Base-by-base conservation (phyloP, 2,329 filamentous ascomycete genomes). In the Talaromyces sp. region DNA sequence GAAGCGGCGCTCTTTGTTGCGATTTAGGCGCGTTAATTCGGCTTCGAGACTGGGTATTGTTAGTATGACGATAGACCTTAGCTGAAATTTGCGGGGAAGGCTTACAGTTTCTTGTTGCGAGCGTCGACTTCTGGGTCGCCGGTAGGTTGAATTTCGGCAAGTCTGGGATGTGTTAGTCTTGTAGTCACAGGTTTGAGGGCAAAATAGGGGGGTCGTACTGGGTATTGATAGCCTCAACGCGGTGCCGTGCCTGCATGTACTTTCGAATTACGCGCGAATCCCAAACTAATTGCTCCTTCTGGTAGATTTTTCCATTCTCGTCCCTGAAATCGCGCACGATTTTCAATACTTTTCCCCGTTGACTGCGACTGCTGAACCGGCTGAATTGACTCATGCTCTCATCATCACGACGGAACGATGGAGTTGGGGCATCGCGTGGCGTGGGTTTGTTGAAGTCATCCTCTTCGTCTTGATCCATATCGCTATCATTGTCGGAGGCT, bases 1-100 rank as follows among this genome's bases (percentile, higher is more conserved):
- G 71, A 93, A 88, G 66, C 93, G 87, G 67, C 93, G 89, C 67
- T 96, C 93, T 69, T 92, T 92, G 80, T 98, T 99, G 71, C 93
- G 90, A 72, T 95, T 86, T 35, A 99, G 85, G 67, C 95, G 89
- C 59, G 87, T 87, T 60, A 96, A 84, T 75, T 98, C 93, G 68
- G 85, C 84, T 69, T 87, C 82, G 65, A 92, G 81, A 63, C 87
- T 90, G 68, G 60, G 21, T 31, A 52, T 28, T 25, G 50, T 62
- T 48, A 48, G 31, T 54, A 60, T 66, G 39, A 60, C 62, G 40
- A 35, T 35, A 25, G 42, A 31, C 14, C 18, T 16, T 35, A 40
- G 8, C 6, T 28, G 14, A 14, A 3, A 33, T 18, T 54, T 25
- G 33, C 16, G 7, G 11, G 12, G 6, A 14, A 9, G 33, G 12